phyloP scores from a whole-genome alignment of 495 filamentous ascomycete genomes.

The Neurospora africana region DNA sequence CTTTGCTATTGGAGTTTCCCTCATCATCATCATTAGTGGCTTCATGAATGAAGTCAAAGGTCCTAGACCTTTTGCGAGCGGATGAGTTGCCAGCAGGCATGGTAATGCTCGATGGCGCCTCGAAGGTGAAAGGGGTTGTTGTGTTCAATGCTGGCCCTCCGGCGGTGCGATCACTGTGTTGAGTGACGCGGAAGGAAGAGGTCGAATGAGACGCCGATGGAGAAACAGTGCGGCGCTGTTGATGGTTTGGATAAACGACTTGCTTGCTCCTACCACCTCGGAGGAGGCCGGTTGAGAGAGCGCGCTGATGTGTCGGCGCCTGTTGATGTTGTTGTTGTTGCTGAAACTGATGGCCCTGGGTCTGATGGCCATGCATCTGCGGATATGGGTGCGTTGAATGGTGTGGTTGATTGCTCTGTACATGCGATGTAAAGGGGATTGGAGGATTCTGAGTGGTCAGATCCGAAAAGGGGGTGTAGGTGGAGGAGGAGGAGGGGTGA shows the following conservation, averaged over 20 bases:
- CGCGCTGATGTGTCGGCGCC: not conserved
- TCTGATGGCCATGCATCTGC: not conserved
- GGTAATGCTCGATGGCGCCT: constrained; percentile 21
- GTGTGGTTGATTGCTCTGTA: not conserved
- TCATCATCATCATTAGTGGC: constrained; percentile 23
- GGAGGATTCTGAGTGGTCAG: not conserved
- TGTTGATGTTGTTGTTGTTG: constrained; percentile 2
- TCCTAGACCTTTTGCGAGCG: constrained; percentile 25
- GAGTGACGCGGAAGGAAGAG: constrained; percentile 6
- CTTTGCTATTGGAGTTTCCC: constrained; percentile 21
- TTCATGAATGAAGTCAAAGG: constrained; percentile 22
- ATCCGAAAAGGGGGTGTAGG: not conserved
- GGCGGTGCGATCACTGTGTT: constrained; percentile 13
- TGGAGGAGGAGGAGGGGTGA: not conserved
- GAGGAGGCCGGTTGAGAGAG: constrained; percentile 6
- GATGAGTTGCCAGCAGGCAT: constrained; percentile 9
- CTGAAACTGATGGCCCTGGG: not conserved
- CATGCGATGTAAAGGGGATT: not conserved
- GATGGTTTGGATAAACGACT: not conserved
- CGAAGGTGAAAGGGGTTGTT: constrained; percentile 17
- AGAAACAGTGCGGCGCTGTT: constrained; percentile 8
- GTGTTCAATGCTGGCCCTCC: not conserved
- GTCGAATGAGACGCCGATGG: constrained; percentile 7
- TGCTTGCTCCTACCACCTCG: constrained; percentile 10
- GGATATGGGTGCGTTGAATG: not conserved